A percentile compares a stretch with the other conserved stretches of the same genome.
Conservation (phyloP, 2,329 filamentous ascomycete genomes). For the Davidsoniella virescens region DNA sequence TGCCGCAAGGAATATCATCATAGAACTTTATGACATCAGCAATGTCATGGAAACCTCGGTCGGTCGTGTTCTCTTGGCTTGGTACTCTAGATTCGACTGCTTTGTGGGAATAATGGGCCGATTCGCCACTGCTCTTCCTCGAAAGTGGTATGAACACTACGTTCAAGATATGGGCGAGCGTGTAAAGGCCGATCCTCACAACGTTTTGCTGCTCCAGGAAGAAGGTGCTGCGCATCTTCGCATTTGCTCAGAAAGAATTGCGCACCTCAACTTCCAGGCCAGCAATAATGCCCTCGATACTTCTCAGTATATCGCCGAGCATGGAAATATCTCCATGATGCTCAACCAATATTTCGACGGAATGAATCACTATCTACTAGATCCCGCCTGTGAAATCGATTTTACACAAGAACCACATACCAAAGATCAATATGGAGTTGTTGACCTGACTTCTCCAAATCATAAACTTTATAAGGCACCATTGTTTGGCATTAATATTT, state of each 20-base stretch:
- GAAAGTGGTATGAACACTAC: constrained; percentile 60
- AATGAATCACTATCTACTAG: constrained; percentile 29
- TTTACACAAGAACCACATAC: constrained; percentile 35
- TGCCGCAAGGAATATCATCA: constrained; percentile 70
- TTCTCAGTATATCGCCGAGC: constrained; percentile 48
- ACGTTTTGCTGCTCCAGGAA: constrained; percentile 48
- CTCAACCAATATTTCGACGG: constrained; percentile 44
- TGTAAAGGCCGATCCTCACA: neutral
- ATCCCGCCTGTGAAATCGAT: constrained; percentile 42
- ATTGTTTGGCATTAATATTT: constrained; percentile 57
- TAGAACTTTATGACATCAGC: constrained; percentile 59
- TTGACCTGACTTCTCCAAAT: constrained; percentile 62
- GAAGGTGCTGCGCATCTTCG: constrained; percentile 49
- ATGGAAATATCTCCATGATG: constrained; percentile 32
- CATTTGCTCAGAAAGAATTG: constrained; percentile 64
- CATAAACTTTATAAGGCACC: constrained; percentile 52
- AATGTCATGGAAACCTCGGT: constrained; percentile 55
- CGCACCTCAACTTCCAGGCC: constrained; percentile 56
- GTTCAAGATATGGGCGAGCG: constrained; percentile 24
- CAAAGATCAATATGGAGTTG: constrained; percentile 15
- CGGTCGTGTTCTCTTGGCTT: constrained; percentile 59
- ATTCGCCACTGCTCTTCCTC: constrained; percentile 53
- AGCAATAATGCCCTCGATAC: constrained; percentile 46
- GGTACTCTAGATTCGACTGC: constrained; percentile 82
- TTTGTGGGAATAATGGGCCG: constrained; percentile 72